Percentiles rank a stretch among this genome's conserved stretches.
These are phyloP conservation scores for Diutina catenulata DNA, from an alignment of 1,139 yeast genomes.

Conservation along the genomic window DNA sequence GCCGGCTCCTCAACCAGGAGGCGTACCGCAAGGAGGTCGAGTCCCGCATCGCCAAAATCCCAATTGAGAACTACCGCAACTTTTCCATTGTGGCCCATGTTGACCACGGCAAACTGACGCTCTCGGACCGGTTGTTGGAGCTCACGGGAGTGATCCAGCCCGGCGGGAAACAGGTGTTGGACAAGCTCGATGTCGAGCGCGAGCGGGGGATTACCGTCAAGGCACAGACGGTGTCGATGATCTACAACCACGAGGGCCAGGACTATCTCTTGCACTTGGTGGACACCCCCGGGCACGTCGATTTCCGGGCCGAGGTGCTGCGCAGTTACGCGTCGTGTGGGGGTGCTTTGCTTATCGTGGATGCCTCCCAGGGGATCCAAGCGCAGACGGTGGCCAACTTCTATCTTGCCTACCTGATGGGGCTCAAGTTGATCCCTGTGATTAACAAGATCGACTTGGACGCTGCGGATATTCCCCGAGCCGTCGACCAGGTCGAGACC, in stretches of 20 bases:
- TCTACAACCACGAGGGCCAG: slow-evolving; percentile 38
- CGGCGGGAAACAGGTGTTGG: slow-evolving; percentile 78
- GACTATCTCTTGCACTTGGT: slow-evolving; percentile 83
- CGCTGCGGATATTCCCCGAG: slow-evolving; percentile 72
- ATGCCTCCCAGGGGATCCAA: slow-evolving; percentile 93
- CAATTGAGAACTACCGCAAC: slow-evolving; percentile 73
- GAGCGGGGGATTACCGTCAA: slow-evolving; percentile 87
- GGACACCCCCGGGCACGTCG: slow-evolving; percentile 98
- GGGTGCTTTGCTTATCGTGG: slow-evolving; percentile 83
- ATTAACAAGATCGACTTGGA: slow-evolving; percentile 88
- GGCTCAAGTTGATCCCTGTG: slow-evolving; percentile 72
- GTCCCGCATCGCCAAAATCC: slow-evolving; percentile 59
- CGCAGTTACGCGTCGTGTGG: slow-evolving; percentile 93
- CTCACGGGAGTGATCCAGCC: slow-evolving; percentile 80
- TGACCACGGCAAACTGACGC: slow-evolving; percentile 92
- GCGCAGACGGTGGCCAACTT: slow-evolving; percentile 97
- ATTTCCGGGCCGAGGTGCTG: slow-evolving; percentile 87
- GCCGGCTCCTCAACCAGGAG: background rate
- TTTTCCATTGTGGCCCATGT: slow-evolving; percentile 96
- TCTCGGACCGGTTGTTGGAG: slow-evolving; percentile 79
- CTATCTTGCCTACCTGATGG: slow-evolving; percentile 79
- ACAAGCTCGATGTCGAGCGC: slow-evolving; percentile 86
- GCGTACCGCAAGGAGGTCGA: slow-evolving; percentile 12
- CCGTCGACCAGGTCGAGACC: slow-evolving; percentile 71
- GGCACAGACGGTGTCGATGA: slow-evolving; percentile 94